Percentiles rank a stretch among this genome's conserved stretches.
Evolutionary conservation across 2,329 filamentous ascomycete species (phyloP).

Genomic region (Claviceps sorghi): DNA sequence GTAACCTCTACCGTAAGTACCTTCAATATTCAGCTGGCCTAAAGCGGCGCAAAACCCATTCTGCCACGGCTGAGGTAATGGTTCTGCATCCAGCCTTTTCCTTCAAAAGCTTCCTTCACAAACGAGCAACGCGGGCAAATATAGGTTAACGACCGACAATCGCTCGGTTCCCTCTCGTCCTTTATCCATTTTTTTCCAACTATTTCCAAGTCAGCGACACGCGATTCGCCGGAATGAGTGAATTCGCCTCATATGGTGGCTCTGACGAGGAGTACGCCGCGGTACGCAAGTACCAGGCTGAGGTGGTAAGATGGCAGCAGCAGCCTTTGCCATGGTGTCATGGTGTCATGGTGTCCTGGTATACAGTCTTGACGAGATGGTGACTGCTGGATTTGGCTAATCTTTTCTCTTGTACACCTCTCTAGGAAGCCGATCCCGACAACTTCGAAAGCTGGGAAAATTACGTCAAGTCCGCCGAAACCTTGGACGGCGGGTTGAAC

Average conservation of each 20-base stretch:
- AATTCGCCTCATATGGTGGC: constrained; percentile 55
- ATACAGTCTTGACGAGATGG: no score
- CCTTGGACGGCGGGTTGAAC: constrained; percentile 82
- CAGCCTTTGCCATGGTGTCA: background rate
- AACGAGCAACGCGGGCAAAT: constrained; percentile 1
- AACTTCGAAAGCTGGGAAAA: constrained; percentile 94
- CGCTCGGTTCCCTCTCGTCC: background rate
- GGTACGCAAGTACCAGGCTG: constrained; percentile 61
- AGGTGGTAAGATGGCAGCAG: constrained; percentile 44
- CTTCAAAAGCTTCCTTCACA: constrained; percentile 1
- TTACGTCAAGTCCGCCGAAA: constrained; percentile 67
- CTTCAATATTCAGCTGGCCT: background rate
- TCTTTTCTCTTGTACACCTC: constrained; percentile 1
- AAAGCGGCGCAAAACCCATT: background rate
- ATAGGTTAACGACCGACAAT: background rate
- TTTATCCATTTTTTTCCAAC: background rate
- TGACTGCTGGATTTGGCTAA: background rate
- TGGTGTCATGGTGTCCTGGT: background rate
- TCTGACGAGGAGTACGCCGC: constrained; percentile 71
- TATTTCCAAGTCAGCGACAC: background rate
- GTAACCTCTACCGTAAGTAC: background rate
- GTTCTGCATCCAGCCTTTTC: constrained; percentile 1
- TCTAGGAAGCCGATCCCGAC: constrained; percentile 57
- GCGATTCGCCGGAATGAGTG: constrained; percentile 41
- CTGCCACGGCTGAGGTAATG: background rate